Conservation (phyloP, 768 basidiomycete species). For the Lentinula aciculospora region DNA sequence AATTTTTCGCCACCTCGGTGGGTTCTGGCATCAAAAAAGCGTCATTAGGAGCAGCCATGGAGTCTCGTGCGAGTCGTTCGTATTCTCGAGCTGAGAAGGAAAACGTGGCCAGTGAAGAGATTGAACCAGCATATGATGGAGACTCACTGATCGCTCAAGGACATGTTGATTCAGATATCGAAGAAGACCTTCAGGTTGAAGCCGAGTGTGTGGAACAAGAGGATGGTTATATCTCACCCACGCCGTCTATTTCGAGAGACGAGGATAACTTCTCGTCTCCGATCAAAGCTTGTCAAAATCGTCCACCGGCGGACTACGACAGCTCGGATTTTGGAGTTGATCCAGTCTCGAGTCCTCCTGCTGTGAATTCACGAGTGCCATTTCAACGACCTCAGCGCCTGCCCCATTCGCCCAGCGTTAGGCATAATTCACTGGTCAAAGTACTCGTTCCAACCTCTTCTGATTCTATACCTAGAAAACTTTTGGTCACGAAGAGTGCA, state of each 20-base stretch:
- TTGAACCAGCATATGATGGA: slow-evolving; percentile 7
- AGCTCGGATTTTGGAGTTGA: slow-evolving; percentile 50
- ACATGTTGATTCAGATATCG: slow-evolving; percentile 29
- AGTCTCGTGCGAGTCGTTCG: slow-evolving; percentile 10
- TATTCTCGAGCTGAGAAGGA: background rate
- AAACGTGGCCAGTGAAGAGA: slow-evolving; percentile 11
- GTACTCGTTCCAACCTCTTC: slow-evolving; percentile 6
- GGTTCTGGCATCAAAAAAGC: slow-evolving; percentile 9
- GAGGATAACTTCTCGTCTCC: slow-evolving; percentile 69
- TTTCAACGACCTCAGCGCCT: slow-evolving; percentile 5
- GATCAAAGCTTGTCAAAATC: slow-evolving; percentile 18
- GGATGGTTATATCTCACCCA: slow-evolving; percentile 79
- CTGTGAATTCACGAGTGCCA: background rate
- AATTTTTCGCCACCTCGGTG: slow-evolving; percentile 26
- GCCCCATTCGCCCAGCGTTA: slow-evolving; percentile 9
- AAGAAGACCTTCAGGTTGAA: slow-evolving; percentile 37
- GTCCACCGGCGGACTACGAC: background rate
- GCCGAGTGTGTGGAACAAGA: slow-evolving; percentile 58
- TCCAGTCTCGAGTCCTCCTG: slow-evolving; percentile 42
- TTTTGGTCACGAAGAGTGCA: slow-evolving; percentile 12
- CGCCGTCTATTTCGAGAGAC: slow-evolving; percentile 47
- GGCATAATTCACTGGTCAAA: slow-evolving; percentile 17
- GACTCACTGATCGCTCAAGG: slow-evolving; percentile 31
- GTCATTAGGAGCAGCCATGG: slow-evolving; percentile 4
- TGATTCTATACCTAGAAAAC: background rate